Conservation (phyloP, 371 early-diverging fungal species). For the Nematocida minor region DNA sequence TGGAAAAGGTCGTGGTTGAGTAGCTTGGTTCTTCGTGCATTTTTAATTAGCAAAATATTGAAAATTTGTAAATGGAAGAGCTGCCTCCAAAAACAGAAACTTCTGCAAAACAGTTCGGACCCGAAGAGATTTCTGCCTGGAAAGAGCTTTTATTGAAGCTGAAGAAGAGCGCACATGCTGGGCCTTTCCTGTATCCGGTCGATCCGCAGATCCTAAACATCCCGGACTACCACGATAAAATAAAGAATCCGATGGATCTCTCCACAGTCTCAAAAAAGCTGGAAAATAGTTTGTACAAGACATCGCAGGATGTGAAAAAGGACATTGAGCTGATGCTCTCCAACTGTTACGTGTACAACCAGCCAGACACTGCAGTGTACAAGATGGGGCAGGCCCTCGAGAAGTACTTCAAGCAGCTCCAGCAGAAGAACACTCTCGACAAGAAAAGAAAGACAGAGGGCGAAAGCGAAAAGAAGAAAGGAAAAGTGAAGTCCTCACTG, state of each 20-base stretch:
- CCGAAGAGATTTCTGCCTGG: slow-evolving; percentile 15
- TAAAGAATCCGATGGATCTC: slow-evolving; percentile 93
- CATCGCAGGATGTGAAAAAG: slow-evolving; percentile 70
- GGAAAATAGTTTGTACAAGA: slow-evolving; percentile 68
- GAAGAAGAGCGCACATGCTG: slow-evolving; percentile 60
- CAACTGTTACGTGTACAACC: slow-evolving; percentile 75
- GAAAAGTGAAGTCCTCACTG: slow-evolving; percentile 26
- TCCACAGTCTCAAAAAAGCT: slow-evolving; percentile 80
- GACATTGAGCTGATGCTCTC: slow-evolving; percentile 74
- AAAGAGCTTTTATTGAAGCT: slow-evolving; percentile 53
- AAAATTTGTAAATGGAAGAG: background rate
- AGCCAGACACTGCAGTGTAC: slow-evolving; percentile 50
- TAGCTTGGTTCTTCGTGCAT: slow-evolving; percentile 63
- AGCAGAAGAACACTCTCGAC: slow-evolving; percentile 34
- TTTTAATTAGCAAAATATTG: background rate
- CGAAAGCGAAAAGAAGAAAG: slow-evolving; percentile 16
- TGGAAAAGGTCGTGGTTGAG: slow-evolving; percentile 60
- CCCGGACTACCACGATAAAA: slow-evolving; percentile 81
- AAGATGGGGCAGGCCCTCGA: slow-evolving; percentile 59
- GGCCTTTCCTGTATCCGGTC: slow-evolving; percentile 80
- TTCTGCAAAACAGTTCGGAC: background rate
- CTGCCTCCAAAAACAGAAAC: background rate
- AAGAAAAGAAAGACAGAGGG: slow-evolving; percentile 37
- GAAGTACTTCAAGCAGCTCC: slow-evolving; percentile 54
- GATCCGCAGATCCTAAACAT: slow-evolving; percentile 79